Percentiles rank a stretch among this genome's conserved stretches.
Evolutionary conservation across 306 rosid genomes (phyloP).

Genomic region (Cyclanthera cordifolia): DNA sequence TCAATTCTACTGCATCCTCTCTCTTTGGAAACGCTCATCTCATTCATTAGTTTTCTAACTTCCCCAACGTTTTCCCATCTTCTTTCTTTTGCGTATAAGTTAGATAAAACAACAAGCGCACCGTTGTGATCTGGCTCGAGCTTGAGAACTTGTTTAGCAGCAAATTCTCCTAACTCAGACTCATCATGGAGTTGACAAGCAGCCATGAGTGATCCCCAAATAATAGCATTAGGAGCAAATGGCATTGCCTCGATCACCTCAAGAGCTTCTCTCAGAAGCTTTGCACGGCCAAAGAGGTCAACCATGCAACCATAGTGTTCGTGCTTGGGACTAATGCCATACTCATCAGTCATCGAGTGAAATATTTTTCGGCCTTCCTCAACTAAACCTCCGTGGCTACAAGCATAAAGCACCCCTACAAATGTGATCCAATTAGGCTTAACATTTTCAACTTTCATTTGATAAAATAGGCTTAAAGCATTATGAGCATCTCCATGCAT

Average conservation of each 20-base stretch:
- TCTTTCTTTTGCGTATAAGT: conserved; percentile 62
- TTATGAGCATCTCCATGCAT: conserved; percentile 58
- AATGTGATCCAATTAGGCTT: conserved; percentile 72
- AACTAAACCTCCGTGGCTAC: conserved; percentile 75
- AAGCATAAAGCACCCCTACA: conserved; percentile 79
- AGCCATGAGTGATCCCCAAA: conserved; percentile 90
- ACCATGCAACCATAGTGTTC: conserved; percentile 93
- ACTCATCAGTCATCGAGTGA: conserved; percentile 49
- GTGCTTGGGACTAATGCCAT: conserved; percentile 51
- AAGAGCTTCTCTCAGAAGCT: conserved; percentile 57
- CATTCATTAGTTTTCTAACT: conserved; percentile 52
- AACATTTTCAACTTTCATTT: conserved; percentile 43
- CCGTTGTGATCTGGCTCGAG: conserved; percentile 69
- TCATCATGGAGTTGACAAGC: conserved; percentile 64
- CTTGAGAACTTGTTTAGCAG: conserved; percentile 61
- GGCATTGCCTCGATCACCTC: conserved; percentile 70
- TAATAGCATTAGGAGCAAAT: conserved; percentile 57
- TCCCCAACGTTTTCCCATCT: conserved; percentile 65
- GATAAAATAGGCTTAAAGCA: conserved; percentile 44
- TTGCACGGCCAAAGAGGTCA: conserved; percentile 77
- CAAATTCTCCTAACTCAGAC: conserved; percentile 61
- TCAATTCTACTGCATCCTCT: conserved; percentile 63
- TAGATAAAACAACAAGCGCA: conserved; percentile 67
- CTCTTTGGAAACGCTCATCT: conserved; percentile 55
- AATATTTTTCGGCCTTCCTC: conserved; percentile 47